These are phyloP conservation scores for Microcyclospora tardicrescens DNA, from an alignment of 2,329 filamentous ascomycete species.

Conservation along the genomic window DNA sequence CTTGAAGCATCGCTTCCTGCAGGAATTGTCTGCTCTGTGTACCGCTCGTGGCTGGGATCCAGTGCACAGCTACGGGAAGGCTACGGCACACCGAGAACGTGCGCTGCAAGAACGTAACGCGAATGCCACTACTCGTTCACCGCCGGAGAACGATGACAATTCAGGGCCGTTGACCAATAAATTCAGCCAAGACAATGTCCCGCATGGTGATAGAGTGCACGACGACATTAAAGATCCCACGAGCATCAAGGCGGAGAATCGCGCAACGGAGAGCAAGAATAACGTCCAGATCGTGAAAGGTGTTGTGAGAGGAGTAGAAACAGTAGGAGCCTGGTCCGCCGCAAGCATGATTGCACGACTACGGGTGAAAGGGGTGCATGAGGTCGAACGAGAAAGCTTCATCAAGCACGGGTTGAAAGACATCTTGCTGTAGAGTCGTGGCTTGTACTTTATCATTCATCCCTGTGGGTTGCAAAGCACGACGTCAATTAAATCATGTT, in stretches of 20 bases:
- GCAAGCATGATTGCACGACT: conserved; percentile 58
- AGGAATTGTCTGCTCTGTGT: conserved; percentile 58
- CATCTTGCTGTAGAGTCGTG: too few species aligned
- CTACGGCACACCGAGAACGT: conserved; percentile 7
- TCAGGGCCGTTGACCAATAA: conserved; percentile 11
- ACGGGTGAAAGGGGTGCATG: conserved; percentile 54
- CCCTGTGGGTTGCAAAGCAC: too few species aligned
- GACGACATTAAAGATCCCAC: conserved; percentile 31
- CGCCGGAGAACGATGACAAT: conserved; percentile 2
- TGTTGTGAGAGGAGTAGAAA: conserved; percentile 51
- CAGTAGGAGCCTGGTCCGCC: conserved; percentile 61
- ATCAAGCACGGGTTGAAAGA: conserved; percentile 43
- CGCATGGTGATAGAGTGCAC: conserved; percentile 13
- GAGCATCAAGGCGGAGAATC: conserved; percentile 42
- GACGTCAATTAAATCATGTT: too few species aligned
- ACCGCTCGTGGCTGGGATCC: conserved; percentile 62
- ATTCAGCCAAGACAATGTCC: conserved; percentile 13
- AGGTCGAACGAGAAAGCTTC: conserved; percentile 61
- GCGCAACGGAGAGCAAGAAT: conserved; percentile 28
- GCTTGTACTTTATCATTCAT: too few species aligned
- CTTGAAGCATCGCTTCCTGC: conserved; percentile 60
- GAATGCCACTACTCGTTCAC: conserved; percentile 1
- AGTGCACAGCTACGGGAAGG: conserved; percentile 55
- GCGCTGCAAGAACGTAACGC: conserved; percentile 8
- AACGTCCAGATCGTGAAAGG: conserved; percentile 38